Base-by-base conservation (phyloP, 805 yeast species). In the Lipomyces japonicus region DNA sequence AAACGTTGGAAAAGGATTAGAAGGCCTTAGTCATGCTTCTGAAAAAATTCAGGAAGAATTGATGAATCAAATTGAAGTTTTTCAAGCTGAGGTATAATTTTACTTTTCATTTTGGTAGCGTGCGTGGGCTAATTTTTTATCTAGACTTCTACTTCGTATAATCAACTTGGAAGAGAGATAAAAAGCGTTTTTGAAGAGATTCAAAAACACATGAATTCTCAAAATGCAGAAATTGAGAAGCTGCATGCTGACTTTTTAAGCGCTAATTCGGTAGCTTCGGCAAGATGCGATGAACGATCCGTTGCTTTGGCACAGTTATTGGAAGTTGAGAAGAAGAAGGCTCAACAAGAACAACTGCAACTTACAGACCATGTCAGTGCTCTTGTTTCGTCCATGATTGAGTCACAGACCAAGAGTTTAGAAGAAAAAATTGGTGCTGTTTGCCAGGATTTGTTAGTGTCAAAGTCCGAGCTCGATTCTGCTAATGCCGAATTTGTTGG, bases 101-200 rank as follows among this genome's bases (percentile, higher is more conserved):
- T 12, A 30, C n/a, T n/a, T n/a, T 30, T 30, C n/a, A 12, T 30
- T 30, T 30, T 30, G n/a, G n/a, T n/a, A n/a, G n/a, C n/a, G n/a
- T n/a, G n/a, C n/a, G n/a, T n/a, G n/a, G n/a, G n/a, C 10, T n/a
- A 21, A 10, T 10, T 19, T 10, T 22, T 25, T 21, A 18, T 26
- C 12, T 31, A 51, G 51, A 52, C 58, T 4, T 48, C 53, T 19
- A 51, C 56, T 21, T 42, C 61, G 19, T 59, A 50, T 44, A 59
- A 57, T 22, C 48, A 47, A 26, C 50, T 59, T 31, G 63, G 62
- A 2, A 54, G 57, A 7, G 62, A 59, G 16, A 46, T 56, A 39
- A 59, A 59, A 39, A 36, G 51, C 3, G 34, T 59, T 21, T 57
- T 59, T 50, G 63, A 57, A n/a, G 57, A 51, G 6, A 25, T 53